Conservation (phyloP, 2,329 filamentous ascomycete species). For the Trichophyton benhamiae region DNA sequence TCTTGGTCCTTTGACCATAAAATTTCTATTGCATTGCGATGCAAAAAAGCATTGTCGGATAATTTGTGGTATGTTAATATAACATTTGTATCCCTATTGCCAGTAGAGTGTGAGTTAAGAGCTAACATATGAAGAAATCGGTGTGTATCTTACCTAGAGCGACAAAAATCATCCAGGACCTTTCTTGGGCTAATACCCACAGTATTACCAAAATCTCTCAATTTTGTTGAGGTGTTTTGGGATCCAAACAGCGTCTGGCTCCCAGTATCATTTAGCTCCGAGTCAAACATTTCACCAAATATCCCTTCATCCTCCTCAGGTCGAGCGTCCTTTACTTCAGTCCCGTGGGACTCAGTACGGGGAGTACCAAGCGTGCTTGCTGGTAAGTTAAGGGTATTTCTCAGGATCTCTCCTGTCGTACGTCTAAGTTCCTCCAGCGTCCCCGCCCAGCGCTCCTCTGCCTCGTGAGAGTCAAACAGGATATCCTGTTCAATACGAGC, state of each 20-base stretch:
- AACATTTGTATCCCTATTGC: slow-evolving; percentile 50
- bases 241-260: slow-evolving; percentile 32
- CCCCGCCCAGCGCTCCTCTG: slow-evolving; percentile 53
- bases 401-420: slow-evolving; percentile 40
- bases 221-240: slow-evolving; percentile 34
- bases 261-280: slow-evolving; percentile 25
- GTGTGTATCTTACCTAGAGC: slow-evolving; percentile 47
- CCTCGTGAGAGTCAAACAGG: slow-evolving; percentile 56
- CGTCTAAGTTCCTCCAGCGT: slow-evolving; percentile 50
- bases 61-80: slow-evolving; percentile 56
- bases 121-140: neutral
- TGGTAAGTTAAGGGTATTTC: slow-evolving; percentile 24
- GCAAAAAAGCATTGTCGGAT: slow-evolving; percentile 62
- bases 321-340: slow-evolving; percentile 4
- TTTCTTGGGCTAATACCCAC: slow-evolving; percentile 63
- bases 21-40: slow-evolving; percentile 62
- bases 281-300: slow-evolving; percentile 47
- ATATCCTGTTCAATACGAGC: slow-evolving; percentile 65
- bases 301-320: slow-evolving; percentile 36
- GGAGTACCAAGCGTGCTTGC: neutral
- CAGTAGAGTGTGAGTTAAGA: slow-evolving; percentile 24
- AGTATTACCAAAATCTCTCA: slow-evolving; percentile 77
- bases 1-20: slow-evolving; percentile 66
- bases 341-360: neutral
- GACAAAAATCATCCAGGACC: slow-evolving; percentile 76